These are phyloP conservation scores for Sarocladium oryzae DNA, from an alignment of 2,329 filamentous ascomycete genomes.

Conservation along the genomic window DNA sequence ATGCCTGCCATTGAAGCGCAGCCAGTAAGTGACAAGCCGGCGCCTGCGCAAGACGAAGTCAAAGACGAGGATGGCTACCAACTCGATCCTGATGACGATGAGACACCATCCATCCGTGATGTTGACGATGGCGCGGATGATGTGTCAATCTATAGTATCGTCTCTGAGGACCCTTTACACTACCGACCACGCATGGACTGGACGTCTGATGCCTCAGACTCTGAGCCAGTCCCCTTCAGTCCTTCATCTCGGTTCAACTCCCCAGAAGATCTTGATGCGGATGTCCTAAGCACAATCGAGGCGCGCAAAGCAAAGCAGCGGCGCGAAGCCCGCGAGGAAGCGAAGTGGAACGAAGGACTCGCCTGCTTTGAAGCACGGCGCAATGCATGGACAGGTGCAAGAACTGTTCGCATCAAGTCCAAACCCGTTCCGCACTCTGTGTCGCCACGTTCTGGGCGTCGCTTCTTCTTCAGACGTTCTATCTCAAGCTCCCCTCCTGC, in stretches of 20 bases:
- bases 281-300: constrained; percentile 33
- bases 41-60: constrained; percentile 22
- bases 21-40: background rate
- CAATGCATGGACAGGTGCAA: constrained; percentile 80
- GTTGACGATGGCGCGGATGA: constrained; percentile 38
- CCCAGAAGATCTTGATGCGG: constrained; percentile 38
- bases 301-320: constrained; percentile 45
- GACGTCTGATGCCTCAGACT: constrained; percentile 49
- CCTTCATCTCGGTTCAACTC: background rate
- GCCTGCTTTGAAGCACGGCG: constrained; percentile 71
- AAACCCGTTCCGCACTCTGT: constrained; percentile 36
- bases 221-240: constrained; percentile 19
- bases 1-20: background rate
- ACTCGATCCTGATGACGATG: constrained; percentile 26
- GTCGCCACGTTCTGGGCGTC: constrained; percentile 31
- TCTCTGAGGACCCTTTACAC: constrained; percentile 47
- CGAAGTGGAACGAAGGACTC: constrained; percentile 74
- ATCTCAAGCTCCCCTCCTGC: background rate
- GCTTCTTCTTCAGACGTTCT: background rate
- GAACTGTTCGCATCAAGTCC: constrained; percentile 46
- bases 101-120: constrained; percentile 22
- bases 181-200: constrained; percentile 48
- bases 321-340: constrained; percentile 55
- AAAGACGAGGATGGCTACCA: constrained; percentile 29
- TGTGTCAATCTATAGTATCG: constrained; percentile 48